phyloP scores from a whole-genome alignment of 2,329 filamentous ascomycete genomes.

The Westerdykella sp. region DNA sequence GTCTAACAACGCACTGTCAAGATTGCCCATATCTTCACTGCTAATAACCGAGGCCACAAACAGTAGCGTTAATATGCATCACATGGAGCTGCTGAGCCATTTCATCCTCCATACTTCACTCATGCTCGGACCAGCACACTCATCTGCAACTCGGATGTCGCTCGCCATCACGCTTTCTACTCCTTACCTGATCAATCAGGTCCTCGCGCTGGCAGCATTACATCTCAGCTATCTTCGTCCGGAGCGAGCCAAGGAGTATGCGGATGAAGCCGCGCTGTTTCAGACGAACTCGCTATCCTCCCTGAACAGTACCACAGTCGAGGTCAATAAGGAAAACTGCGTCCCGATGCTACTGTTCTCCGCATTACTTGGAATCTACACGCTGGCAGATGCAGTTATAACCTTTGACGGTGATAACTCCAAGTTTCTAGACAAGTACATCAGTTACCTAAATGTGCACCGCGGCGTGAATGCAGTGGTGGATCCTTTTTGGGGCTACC shows the following conservation, averaged over 20 bases:
- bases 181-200: conserved; percentile 11
- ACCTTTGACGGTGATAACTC: conserved; percentile 4
- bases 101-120: conserved; percentile 12
- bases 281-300: conserved; percentile 11
- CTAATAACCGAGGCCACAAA: too few species aligned
- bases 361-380: conserved; percentile 9
- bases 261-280: conserved; percentile 10
- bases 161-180: conserved; percentile 6
- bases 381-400: conserved; percentile 13
- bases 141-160: background rate
- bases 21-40: too few species aligned
- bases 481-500: conserved; percentile 8
- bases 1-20: background rate
- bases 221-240: conserved; percentile 10
- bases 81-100: conserved; percentile 15
- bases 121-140: conserved; percentile 6
- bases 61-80: conserved; percentile 11
- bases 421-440: conserved; percentile 12
- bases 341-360: conserved; percentile 13
- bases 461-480: conserved; percentile 12
- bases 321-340: conserved; percentile 9
- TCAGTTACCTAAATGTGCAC: conserved; percentile 14
- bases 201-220: conserved; percentile 15
- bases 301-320: conserved; percentile 6
- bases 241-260: conserved; percentile 7